Base-by-base conservation (phyloP, 345 rosid genomes). In the Excoecaria agallocha region DNA sequence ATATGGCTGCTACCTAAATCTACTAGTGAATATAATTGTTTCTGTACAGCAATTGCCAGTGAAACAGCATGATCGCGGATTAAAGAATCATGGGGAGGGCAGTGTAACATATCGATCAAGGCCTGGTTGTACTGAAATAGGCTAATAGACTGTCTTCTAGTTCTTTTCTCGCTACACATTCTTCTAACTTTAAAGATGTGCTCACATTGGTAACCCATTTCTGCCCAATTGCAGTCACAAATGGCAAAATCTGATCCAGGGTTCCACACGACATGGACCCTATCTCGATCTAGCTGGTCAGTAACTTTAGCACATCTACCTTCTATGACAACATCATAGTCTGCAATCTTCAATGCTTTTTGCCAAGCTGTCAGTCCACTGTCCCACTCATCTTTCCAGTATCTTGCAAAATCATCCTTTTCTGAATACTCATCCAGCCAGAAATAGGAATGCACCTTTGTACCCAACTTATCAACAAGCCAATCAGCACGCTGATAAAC, bases 371-470 rank as follows among this genome's bases (percentile, higher is more conserved):
- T 95, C 76, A 91, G 88, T 64, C 98, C 97, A 60, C 89, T 90
- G 45, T 71, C 86, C 98, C 98, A 95, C 80, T 91, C 99, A 59
- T 93, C 94, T 84, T 86, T 91, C 88, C 89, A 82, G 76, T 91
- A 95, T 77, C 97, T 84, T 19, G 91, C 76, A 84, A 89, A 95
- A 78, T 85, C 71, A 72, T 90, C 94, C 78, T 89, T 93, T 71
- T 80, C 99, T 0, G 97, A 83, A 81, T 89, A 93, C 67, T 86
- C 97, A 83, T 95, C 99, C 39, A 93, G 97, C 99, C 99, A 91
- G 80, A 93, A 90, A 84, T 93, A 91, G 43, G 98, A 86, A 85
- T 95, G 94, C 70, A 91, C 97, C 83, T 91, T 89, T 16, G 93
- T 95, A 60, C 86, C 96, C 87, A 95, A 81, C 88, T 90, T 95